Conservation (phyloP, 1,139 yeast species). For the Yamadazyma sp. region DNA sequence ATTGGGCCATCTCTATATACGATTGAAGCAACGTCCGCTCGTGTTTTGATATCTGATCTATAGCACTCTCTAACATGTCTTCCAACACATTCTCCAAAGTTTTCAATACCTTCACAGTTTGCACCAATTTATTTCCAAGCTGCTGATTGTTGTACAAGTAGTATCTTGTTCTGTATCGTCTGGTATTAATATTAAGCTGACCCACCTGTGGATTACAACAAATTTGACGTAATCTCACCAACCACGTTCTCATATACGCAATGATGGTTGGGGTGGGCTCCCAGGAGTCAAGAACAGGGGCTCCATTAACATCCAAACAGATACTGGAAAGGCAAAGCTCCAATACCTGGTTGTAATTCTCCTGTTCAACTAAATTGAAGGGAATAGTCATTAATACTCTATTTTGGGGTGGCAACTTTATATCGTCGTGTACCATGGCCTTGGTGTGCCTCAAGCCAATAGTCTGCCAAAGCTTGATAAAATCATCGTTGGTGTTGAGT, state of each 20-base stretch:
- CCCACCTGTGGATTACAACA: conserved; percentile 85
- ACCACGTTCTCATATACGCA: conserved; percentile 60
- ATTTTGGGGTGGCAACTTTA: conserved; percentile 73
- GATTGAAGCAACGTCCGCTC: conserved; percentile 50
- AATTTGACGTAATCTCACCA: conserved; percentile 66
- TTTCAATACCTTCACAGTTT: conserved; percentile 39
- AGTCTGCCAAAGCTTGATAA: conserved; percentile 44
- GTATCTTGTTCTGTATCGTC: conserved; percentile 26
- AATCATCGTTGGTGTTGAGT: conserved; percentile 33
- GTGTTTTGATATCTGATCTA: conserved; percentile 44
- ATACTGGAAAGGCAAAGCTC: conserved; percentile 63
- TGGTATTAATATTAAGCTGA: conserved; percentile 27
- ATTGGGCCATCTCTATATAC: conserved; percentile 59
- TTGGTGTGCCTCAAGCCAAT: conserved; percentile 80
- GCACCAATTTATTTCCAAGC: conserved; percentile 13
- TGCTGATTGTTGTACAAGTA: conserved; percentile 13
- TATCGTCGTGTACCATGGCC: conserved; percentile 75
- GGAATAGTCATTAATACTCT: conserved; percentile 69
- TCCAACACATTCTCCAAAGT: conserved; percentile 69
- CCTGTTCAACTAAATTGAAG: conserved; percentile 79
- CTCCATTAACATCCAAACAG: conserved; percentile 58
- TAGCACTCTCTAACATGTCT: conserved; percentile 58
- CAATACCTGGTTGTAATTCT: conserved; percentile 68
- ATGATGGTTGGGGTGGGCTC: conserved; percentile 44
- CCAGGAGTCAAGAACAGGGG: conserved; percentile 52